Conservation (phyloP, 2,329 filamentous ascomycete genomes). For the Ophiostoma sp. region DNA sequence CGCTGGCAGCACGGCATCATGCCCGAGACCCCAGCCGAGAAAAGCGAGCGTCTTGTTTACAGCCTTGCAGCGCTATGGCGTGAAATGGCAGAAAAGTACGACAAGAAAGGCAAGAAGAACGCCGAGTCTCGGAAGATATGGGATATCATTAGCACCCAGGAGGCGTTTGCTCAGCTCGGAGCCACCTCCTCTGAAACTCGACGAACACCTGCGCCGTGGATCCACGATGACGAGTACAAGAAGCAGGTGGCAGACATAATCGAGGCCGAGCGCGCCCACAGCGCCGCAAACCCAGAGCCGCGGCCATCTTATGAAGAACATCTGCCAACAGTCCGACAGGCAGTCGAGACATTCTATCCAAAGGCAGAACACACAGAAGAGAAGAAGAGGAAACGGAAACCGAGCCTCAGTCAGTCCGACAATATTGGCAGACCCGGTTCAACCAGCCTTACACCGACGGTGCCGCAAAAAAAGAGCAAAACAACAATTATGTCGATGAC, state of each 20-base stretch:
- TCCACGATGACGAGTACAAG: constrained; percentile 81
- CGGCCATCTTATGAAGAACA: constrained; percentile 38
- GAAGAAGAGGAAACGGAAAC: constrained; percentile 15
- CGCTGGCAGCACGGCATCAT: constrained; percentile 86
- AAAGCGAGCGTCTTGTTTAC: constrained; percentile 73
- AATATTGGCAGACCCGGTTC: background rate
- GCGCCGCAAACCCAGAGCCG: background rate
- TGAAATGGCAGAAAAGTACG: constrained; percentile 26
- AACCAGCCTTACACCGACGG: background rate
- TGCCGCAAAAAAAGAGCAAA: background rate
- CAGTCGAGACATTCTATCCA: constrained; percentile 81
- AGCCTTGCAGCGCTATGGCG: constrained; percentile 90
- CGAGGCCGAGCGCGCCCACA: constrained; percentile 38
- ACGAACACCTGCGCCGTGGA: constrained; percentile 70
- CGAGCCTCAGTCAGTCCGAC: background rate
- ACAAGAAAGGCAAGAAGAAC: constrained; percentile 72
- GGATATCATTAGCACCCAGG: constrained; percentile 64
- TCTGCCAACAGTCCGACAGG: constrained; percentile 74
- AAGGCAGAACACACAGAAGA: constrained; percentile 26
- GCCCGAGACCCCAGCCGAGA: constrained; percentile 61
- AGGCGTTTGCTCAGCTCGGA: constrained; percentile 72
- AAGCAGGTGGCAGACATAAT: constrained; percentile 60
- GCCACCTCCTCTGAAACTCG: constrained; percentile 84
- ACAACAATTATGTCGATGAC: background rate
- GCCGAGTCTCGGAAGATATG: constrained; percentile 66